Percentiles rank a stretch among this genome's conserved stretches.
phyloP scores from a whole-genome alignment of 768 basidiomycete genomes.

The Boletus eberwhitei region DNA sequence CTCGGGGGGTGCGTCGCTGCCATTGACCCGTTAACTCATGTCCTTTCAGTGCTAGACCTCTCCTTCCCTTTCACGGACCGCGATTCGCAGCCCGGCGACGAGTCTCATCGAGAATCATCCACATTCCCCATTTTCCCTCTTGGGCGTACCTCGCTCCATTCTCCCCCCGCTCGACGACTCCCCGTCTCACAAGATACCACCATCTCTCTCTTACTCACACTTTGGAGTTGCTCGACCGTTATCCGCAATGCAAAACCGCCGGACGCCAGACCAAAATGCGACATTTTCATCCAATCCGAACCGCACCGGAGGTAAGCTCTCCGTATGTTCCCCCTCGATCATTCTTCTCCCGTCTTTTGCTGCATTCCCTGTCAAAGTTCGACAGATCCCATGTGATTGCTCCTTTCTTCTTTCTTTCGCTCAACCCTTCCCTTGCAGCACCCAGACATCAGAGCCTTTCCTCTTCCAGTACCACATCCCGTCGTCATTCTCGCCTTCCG shows the following conservation, averaged over 20 bases:
- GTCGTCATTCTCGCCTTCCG: not conserved
- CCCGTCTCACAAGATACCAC: not conserved
- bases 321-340: constrained; percentile 12
- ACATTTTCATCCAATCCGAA: constrained; percentile 6
- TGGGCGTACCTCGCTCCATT: not conserved
- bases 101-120: constrained; percentile 11
- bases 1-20: not conserved
- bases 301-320: constrained; percentile 27
- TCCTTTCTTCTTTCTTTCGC: not conserved
- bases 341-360: constrained; percentile 5
- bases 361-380: constrained; percentile 5
- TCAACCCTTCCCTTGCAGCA: constrained; percentile 8
- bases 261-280: constrained; percentile 15
- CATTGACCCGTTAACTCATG: not conserved
- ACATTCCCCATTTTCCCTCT: constrained; percentile 1
- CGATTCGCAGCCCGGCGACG: constrained; percentile 11
- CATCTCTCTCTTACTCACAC: not conserved
- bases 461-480: not conserved
- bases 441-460: constrained; percentile 3
- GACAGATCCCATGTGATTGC: constrained; percentile 18
- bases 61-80: constrained; percentile 4
- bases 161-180: not conserved
- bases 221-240: not conserved
- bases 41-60: not conserved
- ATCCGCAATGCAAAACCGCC: constrained; percentile 27